Base-by-base conservation (phyloP, 306 rosid genomes). In the Sesbania bispinosa region DNA sequence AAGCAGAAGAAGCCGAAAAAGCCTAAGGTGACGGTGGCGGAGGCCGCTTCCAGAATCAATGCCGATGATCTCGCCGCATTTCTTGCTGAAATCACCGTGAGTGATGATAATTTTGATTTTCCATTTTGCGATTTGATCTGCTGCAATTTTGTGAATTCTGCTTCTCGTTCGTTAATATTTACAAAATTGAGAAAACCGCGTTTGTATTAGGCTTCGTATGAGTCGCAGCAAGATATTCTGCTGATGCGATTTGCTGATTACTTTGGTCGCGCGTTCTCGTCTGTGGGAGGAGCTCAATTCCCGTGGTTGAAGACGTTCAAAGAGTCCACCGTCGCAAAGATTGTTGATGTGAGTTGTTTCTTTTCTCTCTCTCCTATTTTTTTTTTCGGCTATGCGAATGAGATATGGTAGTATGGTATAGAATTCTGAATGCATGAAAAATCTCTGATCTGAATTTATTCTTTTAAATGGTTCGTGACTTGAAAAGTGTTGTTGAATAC, bases 161-260 rank as follows among this genome's bases (percentile, higher is more conserved):
- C 0, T 60, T 62, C 15, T 27, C 6, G 57, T 7, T 36, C 10
- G 21, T 7, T 39, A n/a, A 41, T 61, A 5, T 67, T 67, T 21
- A 18, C 63, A 46, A 43, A 26, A 61, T 13, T 14, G 45, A n/a
- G 61, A 35, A 7, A 62, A 15, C 47, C 52, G 23, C 36, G 1
- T 45, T 39, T 75, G 76, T 16, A 52, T n/a, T 16, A 87, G 96
- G 90, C 57, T 71, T 77, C 85, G 30, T 88, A 78, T 74, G 88
- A 88, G 65, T 55, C 87, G n/a, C 85, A 84, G 52, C 83, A 88
- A 69, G 89, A 88, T 52, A 76, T 88, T 59, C 85, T 71, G 85
- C 82, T 90, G 19, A 77, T 82, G 88, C 84, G 93, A 55, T 88
- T 90, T 33, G 93, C 92, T n/a, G 96, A 90, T 86, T 84, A 88